Evolutionary conservation across 2,329 filamentous ascomycete genomes (phyloP), one percentile per base, ranked within the genome.

Genomic region (Aurifilum marmelostoma): DNA sequence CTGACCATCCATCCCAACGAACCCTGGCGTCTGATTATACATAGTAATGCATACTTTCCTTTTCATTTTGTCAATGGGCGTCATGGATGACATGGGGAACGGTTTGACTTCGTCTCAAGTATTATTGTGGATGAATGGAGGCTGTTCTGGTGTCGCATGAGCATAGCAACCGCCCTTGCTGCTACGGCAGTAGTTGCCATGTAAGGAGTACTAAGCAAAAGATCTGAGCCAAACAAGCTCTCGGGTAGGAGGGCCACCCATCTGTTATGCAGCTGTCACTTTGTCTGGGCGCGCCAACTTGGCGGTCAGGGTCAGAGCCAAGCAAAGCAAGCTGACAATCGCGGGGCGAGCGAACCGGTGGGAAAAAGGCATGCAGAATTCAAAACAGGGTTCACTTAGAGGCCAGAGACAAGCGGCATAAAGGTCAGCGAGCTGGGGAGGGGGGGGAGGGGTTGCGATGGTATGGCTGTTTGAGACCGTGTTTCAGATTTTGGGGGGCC

Each of bases 391-490:
- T 47, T 37, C 32, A n/a, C 29, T 34, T n/a, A 21, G 18, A n/a
- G 29, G 24, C 56, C 56, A n/a, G 18, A 59, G 32, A 59, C 29
- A 32, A 59, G 29, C 29, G 18, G 56, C 56, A 59, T 59, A 59
- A 59, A 47, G 43, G 56, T 37, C 56, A 59, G 56, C 56, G 32
- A 59, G 18, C 5, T 11, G 7, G 16, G 41, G 41, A 5, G 18
- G 18, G 41, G 41, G 7, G 43, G 43, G 6, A 21, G 18, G 43
- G 43, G 43, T 7, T 47, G 41, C 21, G 43, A 47, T 47, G 43
- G 43, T 59, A 59, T 59, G 56, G 56, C 29, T 29, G 56, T 59
- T 59, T 59, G 56, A 59, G 56, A 59, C 56, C 29, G 21, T 59
- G 56, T 59, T 59, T 59, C 56, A 59, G 56, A 59, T 12, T 59